phyloP scores from a whole-genome alignment of 2,329 filamentous ascomycete species.

The Monilinia fructicola region DNA sequence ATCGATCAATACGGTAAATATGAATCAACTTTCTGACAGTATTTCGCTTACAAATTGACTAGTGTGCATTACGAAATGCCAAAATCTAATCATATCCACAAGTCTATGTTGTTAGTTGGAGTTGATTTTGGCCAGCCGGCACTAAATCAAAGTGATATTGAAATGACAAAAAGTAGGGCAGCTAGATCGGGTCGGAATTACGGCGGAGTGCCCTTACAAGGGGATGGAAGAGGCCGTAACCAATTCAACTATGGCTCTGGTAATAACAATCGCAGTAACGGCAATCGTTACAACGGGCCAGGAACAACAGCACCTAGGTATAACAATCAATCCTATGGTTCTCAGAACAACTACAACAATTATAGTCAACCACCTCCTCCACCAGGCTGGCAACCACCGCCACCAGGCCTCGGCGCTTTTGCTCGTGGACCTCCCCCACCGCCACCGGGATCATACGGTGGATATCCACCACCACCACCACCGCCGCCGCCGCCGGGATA shows the following conservation, averaged over 20 bases:
- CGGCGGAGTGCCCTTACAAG: conserved; percentile 63
- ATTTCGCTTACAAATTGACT: conserved; percentile 32
- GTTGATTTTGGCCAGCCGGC: conserved; percentile 70
- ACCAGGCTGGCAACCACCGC: conserved; percentile 46
- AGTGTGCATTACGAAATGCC: conserved; percentile 89
- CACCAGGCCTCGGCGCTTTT: conserved; percentile 48
- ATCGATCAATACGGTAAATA: conserved; percentile 77
- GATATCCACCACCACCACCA: conserved; percentile 25
- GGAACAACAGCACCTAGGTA: conserved; percentile 21
- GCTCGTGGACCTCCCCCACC: conserved; percentile 49
- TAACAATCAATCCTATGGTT: conserved; percentile 21
- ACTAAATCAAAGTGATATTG: conserved; percentile 73
- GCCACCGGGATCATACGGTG: conserved; percentile 41
- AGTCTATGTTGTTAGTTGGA: conserved; percentile 90
- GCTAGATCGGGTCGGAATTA: conserved; percentile 65
- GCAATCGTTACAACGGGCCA: conserved; percentile 19
- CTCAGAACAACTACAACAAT: conserved; percentile 30
- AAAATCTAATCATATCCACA: conserved; percentile 69
- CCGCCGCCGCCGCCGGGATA: conserved; percentile 28
- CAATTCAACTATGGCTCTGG: conserved; percentile 54
- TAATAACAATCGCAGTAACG: conserved; percentile 30
- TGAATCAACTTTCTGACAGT: conserved; percentile 1
- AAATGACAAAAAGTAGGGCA: conserved; percentile 66
- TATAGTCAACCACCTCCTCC: conserved; percentile 35
- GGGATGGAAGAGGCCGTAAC: conserved; percentile 49